Percentiles rank a stretch among this genome's conserved stretches.
These are phyloP conservation scores for Ochetophila trinervis DNA, from an alignment of 306 rosid species.

Conservation along the genomic window DNA sequence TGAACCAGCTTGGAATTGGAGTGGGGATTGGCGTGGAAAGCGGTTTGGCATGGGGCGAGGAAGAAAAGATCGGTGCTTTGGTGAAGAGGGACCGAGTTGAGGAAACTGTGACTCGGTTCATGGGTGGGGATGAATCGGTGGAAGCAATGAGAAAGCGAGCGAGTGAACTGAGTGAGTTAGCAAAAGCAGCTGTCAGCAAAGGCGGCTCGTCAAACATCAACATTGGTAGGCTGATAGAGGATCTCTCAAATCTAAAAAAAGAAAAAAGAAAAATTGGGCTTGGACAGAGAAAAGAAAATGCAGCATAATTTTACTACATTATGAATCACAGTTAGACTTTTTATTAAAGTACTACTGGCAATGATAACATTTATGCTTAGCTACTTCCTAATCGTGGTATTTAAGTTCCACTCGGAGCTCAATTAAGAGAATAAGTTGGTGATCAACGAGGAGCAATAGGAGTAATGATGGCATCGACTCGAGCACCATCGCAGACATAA, in stretches of 20 bases:
- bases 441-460: constrained; percentile 16
- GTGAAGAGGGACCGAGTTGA: not conserved
- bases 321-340: too few species aligned
- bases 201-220: too few species aligned
- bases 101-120: not conserved
- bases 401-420: too few species aligned
- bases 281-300: too few species aligned
- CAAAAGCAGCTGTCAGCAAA: too few species aligned
- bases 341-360: too few species aligned
- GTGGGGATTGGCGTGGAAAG: not conserved
- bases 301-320: too few species aligned
- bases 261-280: not conserved
- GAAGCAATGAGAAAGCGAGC: not conserved
- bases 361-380: too few species aligned
- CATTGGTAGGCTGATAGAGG: too few species aligned
- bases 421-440: too few species aligned
- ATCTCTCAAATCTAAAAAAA: too few species aligned
- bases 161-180: not conserved
- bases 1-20: not conserved
- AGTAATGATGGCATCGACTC: constrained; percentile 14
- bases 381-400: too few species aligned
- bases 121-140: not conserved
- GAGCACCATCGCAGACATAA: constrained; percentile 28
- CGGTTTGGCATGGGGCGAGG: not conserved
- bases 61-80: not conserved